Evolutionary conservation across 78 protist species (phyloP).

Genomic region (Chrysochromulina parva): DNA sequence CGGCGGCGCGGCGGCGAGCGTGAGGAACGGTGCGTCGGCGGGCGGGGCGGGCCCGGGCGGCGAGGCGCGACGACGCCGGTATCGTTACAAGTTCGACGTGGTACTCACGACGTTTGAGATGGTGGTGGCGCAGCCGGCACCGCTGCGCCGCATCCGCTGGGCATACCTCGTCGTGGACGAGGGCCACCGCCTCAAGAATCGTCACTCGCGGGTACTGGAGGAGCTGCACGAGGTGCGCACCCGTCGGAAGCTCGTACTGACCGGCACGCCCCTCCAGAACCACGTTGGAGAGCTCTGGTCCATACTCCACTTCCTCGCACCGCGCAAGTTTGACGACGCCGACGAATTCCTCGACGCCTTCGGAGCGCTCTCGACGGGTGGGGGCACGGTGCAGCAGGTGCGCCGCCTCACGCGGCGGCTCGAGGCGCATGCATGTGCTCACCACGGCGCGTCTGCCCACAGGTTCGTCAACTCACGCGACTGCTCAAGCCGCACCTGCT

Average conservation of each 20-base stretch:
- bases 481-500: constrained; percentile 83
- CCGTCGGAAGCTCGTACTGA: background rate
- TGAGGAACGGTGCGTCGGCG: too few relatives aligned
- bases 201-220: background rate
- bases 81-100: constrained; percentile 58
- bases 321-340: constrained; percentile 54
- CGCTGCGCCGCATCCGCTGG: constrained; percentile 60
- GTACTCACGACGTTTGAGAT: constrained; percentile 85
- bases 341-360: background rate
- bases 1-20: too few relatives aligned
- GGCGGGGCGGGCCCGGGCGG: too few relatives aligned
- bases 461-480: too few relatives aligned
- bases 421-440: background rate
- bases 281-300: constrained; percentile 76
- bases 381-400: constrained; percentile 42
- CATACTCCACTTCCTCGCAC: constrained; percentile 81
- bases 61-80: too few relatives aligned
- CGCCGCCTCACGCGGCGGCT: background rate
- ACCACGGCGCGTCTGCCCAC: too few relatives aligned
- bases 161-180: constrained; percentile 77
- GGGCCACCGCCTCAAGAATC: constrained; percentile 87
- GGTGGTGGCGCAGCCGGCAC: constrained; percentile 48
- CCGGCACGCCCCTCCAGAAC: constrained; percentile 53
- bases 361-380: background rate
- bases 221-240: constrained; percentile 40